Percentiles rank a stretch among this genome's conserved stretches.
These are phyloP conservation scores for Fusarium nygamai DNA, from an alignment of 2,329 filamentous ascomycete genomes.

Conservation along the genomic window DNA sequence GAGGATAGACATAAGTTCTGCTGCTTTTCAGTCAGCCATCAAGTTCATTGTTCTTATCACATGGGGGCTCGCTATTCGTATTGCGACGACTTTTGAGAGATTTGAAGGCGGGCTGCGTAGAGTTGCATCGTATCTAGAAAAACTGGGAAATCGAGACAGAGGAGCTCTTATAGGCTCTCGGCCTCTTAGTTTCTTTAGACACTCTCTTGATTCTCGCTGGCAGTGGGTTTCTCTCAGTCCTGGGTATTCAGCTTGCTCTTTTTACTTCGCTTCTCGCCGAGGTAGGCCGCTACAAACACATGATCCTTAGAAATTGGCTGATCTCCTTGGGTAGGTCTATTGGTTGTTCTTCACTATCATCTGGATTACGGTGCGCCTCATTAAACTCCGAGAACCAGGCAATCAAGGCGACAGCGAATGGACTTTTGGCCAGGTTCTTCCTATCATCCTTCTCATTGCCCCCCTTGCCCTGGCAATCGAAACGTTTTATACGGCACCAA, in stretches of 20 bases:
- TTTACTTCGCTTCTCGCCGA: constrained; percentile 1
- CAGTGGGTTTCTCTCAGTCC: no score
- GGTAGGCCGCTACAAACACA: background rate
- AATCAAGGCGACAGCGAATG: background rate
- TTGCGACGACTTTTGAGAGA: rapidly evolving
- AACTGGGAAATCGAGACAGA: rapidly evolving
- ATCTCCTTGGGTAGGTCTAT: background rate
- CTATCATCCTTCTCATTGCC: background rate
- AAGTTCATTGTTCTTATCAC: background rate
- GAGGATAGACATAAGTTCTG: background rate
- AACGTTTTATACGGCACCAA: no score
- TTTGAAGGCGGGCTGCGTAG: background rate
- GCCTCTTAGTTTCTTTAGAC: no score
- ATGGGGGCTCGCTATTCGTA: background rate
- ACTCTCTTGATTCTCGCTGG: no score
- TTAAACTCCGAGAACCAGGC: rapidly evolving
- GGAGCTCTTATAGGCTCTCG: no score
- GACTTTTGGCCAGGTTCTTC: constrained; percentile 8
- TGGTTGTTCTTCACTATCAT: background rate
- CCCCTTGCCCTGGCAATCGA: background rate
- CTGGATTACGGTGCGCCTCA: background rate
- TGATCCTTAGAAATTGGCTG: background rate
- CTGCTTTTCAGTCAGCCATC: rapidly evolving
- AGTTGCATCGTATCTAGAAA: background rate
- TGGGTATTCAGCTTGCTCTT: background rate